These are phyloP conservation scores for Urtica urens DNA, from an alignment of 306 rosid species.

Conservation along the genomic window DNA sequence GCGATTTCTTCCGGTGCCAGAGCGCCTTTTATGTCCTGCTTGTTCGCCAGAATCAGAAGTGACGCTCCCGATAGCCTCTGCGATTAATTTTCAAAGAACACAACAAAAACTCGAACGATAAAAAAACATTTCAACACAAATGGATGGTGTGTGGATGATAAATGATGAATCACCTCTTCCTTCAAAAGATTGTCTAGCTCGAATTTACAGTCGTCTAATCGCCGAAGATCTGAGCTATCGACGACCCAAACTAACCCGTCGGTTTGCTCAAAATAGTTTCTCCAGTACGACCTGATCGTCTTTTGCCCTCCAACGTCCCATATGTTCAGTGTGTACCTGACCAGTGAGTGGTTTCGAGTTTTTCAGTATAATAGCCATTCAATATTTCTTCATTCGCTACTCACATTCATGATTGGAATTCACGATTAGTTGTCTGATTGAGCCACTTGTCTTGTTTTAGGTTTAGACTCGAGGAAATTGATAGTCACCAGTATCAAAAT, in stretches of 20 bases:
- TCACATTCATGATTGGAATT: too few relatives aligned
- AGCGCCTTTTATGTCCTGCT: constrained; percentile 85
- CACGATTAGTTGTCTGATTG: too few relatives aligned
- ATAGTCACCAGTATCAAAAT: too few relatives aligned
- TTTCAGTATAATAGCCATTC: too few relatives aligned
- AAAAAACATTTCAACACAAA: not conserved
- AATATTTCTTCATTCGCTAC: too few relatives aligned
- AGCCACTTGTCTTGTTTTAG: too few relatives aligned
- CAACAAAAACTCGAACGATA: not conserved
- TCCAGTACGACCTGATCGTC: constrained; percentile 87
- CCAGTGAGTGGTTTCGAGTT: constrained; percentile 15
- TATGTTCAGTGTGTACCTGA: constrained; percentile 71
- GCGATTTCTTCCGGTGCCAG: constrained; percentile 69
- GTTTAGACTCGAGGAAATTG: too few relatives aligned
- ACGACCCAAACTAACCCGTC: constrained; percentile 94
- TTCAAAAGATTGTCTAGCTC: constrained; percentile 81
- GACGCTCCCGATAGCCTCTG: constrained; percentile 87
- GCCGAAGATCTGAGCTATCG: constrained; percentile 76
- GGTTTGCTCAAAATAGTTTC: constrained; percentile 87
- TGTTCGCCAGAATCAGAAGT: constrained; percentile 78
- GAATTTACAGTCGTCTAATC: constrained; percentile 82
- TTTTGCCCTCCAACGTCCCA: constrained; percentile 94
- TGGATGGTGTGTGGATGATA: not conserved
- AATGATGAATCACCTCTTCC: constrained; percentile 49
- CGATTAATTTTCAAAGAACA: not conserved